phyloP scores from a whole-genome alignment of 2,329 filamentous ascomycete species.

The Colletotrichum simmondsii region DNA sequence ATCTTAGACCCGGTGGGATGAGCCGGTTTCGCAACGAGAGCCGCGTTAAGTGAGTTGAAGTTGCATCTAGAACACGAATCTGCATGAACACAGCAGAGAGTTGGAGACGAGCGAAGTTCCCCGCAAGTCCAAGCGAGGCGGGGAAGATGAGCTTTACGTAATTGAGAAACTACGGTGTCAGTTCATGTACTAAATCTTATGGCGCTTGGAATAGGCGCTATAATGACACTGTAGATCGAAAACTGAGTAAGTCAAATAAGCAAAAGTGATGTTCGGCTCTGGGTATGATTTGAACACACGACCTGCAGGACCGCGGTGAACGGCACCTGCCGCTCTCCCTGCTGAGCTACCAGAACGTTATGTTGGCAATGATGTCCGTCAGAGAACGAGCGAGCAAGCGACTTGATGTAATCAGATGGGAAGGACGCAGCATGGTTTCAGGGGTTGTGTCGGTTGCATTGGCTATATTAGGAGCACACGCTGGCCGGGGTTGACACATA shows the following conservation, averaged over 20 bases:
- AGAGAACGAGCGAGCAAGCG: not conserved
- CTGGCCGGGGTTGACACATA: too few species aligned
- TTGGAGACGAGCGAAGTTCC: not conserved
- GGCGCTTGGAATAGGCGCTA: not conserved
- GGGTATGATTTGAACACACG: not conserved
- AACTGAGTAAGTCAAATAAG: not conserved
- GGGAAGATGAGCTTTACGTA: constrained; percentile 10
- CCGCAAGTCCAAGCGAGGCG: not conserved
- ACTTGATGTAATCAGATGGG: not conserved
- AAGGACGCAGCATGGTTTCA: not conserved
- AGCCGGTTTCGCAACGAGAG: not conserved
- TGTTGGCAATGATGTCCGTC: not conserved
- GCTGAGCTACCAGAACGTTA: not conserved
- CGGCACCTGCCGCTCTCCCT: too few species aligned
- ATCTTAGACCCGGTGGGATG: not conserved
- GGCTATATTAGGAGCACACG: too few species aligned
- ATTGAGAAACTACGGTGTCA: not conserved
- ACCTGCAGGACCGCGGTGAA: not conserved
- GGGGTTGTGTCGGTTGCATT: not conserved
- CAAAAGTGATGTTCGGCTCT: not conserved
- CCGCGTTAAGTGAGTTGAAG: not conserved
- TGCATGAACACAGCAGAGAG: too few species aligned
- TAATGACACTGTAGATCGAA: not conserved
- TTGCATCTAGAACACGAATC: not conserved
- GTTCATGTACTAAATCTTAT: not conserved